Evolutionary conservation across 2,329 filamentous ascomycete species (phyloP).

Genomic region (Alternaria angustiovoidea): DNA sequence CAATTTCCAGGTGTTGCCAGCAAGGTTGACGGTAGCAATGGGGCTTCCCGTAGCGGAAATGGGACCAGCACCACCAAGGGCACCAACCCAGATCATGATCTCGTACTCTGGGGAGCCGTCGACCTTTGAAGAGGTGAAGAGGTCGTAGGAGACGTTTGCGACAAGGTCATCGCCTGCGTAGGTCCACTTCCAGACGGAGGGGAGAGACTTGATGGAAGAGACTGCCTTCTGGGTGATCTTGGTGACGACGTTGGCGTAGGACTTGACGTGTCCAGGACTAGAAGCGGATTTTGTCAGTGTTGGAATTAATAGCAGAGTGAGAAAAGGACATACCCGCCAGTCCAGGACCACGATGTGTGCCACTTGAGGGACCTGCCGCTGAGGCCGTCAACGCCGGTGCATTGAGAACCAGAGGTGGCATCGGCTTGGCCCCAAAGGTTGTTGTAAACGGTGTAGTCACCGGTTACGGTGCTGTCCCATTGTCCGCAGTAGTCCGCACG

Average conservation of each 20-base stretch:
- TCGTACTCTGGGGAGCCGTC: slow-evolving; percentile 63
- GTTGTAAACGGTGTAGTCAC: slow-evolving; percentile 48
- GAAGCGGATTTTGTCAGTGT: slow-evolving; percentile 6
- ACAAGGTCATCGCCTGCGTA: slow-evolving; percentile 61
- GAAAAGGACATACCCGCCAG: slow-evolving; percentile 46
- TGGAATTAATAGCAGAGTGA: background rate
- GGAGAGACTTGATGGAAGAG: slow-evolving; percentile 52
- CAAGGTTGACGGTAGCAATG: slow-evolving; percentile 64
- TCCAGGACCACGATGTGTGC: slow-evolving; percentile 56
- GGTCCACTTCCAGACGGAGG: slow-evolving; percentile 57
- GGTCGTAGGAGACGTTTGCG: slow-evolving; percentile 68
- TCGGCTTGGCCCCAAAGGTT: slow-evolving; percentile 56
- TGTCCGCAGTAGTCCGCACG: slow-evolving; percentile 46
- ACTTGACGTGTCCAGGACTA: slow-evolving; percentile 51
- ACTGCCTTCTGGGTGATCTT: slow-evolving; percentile 45
- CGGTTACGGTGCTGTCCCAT: slow-evolving; percentile 39
- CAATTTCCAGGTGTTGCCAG: slow-evolving; percentile 64
- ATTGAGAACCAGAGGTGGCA: slow-evolving; percentile 57
- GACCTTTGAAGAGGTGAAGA: slow-evolving; percentile 64
- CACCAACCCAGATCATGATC: slow-evolving; percentile 72
- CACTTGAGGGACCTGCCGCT: slow-evolving; percentile 52
- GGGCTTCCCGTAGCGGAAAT: slow-evolving; percentile 65
- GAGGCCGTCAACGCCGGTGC: slow-evolving; percentile 54
- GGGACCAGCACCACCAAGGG: slow-evolving; percentile 65
- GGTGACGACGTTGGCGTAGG: slow-evolving; percentile 55